These are phyloP conservation scores for Gymnopus androsaceus DNA, from an alignment of 1,284 basidiomycete genomes.

Conservation along the genomic window DNA sequence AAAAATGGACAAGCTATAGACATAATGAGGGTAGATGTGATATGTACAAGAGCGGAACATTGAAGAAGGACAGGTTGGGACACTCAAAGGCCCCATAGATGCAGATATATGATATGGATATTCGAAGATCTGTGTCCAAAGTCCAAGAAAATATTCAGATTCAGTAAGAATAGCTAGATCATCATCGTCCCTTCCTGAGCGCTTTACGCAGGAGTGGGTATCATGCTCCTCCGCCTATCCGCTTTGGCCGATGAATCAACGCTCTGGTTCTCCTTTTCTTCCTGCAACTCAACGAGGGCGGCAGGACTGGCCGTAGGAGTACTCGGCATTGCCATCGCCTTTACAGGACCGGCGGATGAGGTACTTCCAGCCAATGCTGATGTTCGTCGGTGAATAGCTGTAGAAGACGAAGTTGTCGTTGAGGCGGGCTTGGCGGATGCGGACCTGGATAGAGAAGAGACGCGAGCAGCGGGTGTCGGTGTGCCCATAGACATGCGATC, in stretches of 20 bases:
- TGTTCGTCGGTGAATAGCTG: slow-evolving; percentile 10
- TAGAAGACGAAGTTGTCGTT: slow-evolving; percentile 1
- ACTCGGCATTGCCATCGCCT: slow-evolving; percentile 4
- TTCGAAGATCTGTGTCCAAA: background rate
- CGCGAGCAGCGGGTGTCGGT: slow-evolving; percentile 11
- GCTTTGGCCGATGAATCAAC: background rate
- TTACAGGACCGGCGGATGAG: background rate
- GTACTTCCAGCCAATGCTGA: slow-evolving; percentile 3
- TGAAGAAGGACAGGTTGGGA: background rate
- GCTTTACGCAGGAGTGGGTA: slow-evolving; percentile 14
- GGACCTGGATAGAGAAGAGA: slow-evolving; percentile 12
- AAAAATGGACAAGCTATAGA: background rate
- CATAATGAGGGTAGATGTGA: background rate
- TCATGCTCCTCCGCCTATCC: slow-evolving; percentile 9
- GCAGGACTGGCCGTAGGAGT: slow-evolving; percentile 5
- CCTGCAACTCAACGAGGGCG: background rate
- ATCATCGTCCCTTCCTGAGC: too few species aligned
- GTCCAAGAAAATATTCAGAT: slow-evolving; percentile 2
- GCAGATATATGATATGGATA: background rate
- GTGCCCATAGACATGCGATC: slow-evolving; percentile 14
- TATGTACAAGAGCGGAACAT: background rate
- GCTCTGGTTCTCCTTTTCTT: slow-evolving; percentile 16
- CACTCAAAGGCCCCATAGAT: background rate
- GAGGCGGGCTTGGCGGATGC: slow-evolving; percentile 5
- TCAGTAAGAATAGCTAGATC: too few species aligned